A percentile compares a stretch with the other conserved stretches of the same genome.
These are phyloP conservation scores for Alternaria brassicicola DNA, from an alignment of 2,329 filamentous ascomycete genomes.

Conservation along the genomic window DNA sequence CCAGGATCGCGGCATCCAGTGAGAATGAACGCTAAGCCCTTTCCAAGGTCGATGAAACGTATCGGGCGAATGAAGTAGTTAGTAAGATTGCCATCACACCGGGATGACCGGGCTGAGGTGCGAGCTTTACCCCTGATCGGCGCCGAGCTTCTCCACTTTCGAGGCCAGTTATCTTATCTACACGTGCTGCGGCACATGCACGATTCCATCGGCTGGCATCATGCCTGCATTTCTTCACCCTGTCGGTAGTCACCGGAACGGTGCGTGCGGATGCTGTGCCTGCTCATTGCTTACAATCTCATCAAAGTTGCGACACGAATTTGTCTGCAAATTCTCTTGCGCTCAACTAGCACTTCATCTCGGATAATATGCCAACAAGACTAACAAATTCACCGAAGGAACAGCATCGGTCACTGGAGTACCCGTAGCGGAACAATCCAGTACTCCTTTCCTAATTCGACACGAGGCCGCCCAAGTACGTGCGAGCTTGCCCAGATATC, in stretches of 20 bases:
- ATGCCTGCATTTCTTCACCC: neutral
- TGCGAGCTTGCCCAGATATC: neutral
- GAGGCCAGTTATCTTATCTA: conserved; percentile 8
- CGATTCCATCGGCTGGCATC: neutral
- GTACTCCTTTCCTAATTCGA: neutral
- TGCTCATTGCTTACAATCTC: neutral
- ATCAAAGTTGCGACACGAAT: neutral
- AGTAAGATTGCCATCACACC: conserved; percentile 5
- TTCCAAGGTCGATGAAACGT: conserved; percentile 7
- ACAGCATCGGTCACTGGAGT: neutral
- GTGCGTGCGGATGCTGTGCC: neutral
- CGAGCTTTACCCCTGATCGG: conserved; percentile 19
- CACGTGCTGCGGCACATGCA: neutral
- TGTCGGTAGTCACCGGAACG: neutral
- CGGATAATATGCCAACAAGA: neutral
- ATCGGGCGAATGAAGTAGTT: conserved; percentile 10
- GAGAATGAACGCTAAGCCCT: conserved; percentile 1
- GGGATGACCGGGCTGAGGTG: neutral
- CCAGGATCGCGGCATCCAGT: conserved; percentile 2
- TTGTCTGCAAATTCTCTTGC: neutral
- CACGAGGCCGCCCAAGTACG: neutral
- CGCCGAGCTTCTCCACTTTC: conserved; percentile 6
- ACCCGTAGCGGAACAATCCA: neutral
- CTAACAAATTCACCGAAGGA: neutral
- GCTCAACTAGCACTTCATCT: neutral